Evolutionary conservation across 257 asterid species (phyloP).

Genomic region (Solanum commersonii): DNA sequence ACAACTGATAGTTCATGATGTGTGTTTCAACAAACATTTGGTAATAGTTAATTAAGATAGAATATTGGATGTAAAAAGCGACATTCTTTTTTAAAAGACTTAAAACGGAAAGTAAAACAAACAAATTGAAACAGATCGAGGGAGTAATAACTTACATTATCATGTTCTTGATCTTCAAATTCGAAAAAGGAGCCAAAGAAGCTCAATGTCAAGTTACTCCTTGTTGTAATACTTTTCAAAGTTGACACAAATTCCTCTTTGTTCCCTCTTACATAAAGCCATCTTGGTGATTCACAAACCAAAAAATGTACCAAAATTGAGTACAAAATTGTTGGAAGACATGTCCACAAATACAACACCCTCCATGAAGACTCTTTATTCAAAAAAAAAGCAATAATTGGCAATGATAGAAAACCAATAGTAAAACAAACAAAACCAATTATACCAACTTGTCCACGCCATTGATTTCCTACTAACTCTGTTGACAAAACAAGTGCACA

Average conservation of each 20-base stretch:
- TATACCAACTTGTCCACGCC: conserved; percentile 54
- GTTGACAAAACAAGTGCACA: conserved; percentile 53
- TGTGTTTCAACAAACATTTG: neutral
- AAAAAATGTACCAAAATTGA: conserved; percentile 13
- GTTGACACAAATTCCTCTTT: conserved; percentile 40
- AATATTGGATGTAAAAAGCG: neutral
- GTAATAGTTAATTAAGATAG: neutral
- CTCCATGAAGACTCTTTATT: conserved; percentile 51
- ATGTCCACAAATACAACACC: conserved; percentile 46
- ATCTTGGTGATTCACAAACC: conserved; percentile 61
- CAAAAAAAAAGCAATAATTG: too few relatives aligned
- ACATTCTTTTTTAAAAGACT: neutral
- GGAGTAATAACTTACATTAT: neutral
- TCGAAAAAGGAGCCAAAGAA: conserved; percentile 27
- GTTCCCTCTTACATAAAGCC: conserved; percentile 56
- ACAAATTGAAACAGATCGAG: neutral
- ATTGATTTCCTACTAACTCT: conserved; percentile 54
- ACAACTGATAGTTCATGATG: too few relatives aligned
- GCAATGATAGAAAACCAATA: too few relatives aligned
- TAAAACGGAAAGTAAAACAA: neutral
- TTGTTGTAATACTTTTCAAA: conserved; percentile 28
- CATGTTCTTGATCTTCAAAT: neutral
- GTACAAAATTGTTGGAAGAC: conserved; percentile 33
- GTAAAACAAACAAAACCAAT: too few relatives aligned
- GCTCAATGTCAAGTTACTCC: conserved; percentile 30